Base-by-base conservation (phyloP, 2,329 filamentous ascomycete genomes). In the Huntiella savannae region DNA sequence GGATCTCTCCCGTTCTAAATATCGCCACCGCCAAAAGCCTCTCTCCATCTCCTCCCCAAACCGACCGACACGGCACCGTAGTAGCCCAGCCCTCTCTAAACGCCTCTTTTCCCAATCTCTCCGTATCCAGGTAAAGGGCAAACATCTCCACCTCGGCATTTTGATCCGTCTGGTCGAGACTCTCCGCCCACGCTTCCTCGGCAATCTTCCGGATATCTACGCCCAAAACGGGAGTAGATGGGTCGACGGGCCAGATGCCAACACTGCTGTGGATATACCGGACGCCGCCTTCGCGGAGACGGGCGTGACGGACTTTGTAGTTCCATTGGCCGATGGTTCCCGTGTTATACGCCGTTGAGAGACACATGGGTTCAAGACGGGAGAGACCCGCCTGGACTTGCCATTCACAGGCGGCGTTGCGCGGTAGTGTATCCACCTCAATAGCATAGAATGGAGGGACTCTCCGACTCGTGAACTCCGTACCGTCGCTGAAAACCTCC, bases 341-440 rank as follows among this genome's bases (percentile, higher is more conserved):
- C 3, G 33, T 43, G 10, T 16, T 22, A 36, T 49, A 49, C 3
- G 35, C 47, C 17, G 48, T 43, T 10, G 34, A 36, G 32, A 48
- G 28, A 39, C 47, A 47, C 37, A 48, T 45, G 39, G 44, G 38
- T 40, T 46, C 44, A 19, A 64, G 50, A 17, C 52, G 48, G 7
- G 59, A 58, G 5, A 81, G 59, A 0, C 83, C 82, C 3, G 74
- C 57, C 48, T 79, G 72, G 1, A 70, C 78, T 53, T 83, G 79
- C 87, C 88, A 98, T 63, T 98, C 91, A 8, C 95, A 74, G 34
- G 68, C 68, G 22, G 80, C 79, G 12, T 65, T 67, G 15, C 83
- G 73, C 1, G 91, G 91, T 10, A 98, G 67, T 52, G 77, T 73
- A 38, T 78, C 70, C 1, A 95, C 81, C 56, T 91, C 77, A 1